Evolutionary conservation across 75 land plant genomes (phyloP), one percentile per base, ranked within the genome.

Genomic region (Cunninghamia lanceolata): DNA sequence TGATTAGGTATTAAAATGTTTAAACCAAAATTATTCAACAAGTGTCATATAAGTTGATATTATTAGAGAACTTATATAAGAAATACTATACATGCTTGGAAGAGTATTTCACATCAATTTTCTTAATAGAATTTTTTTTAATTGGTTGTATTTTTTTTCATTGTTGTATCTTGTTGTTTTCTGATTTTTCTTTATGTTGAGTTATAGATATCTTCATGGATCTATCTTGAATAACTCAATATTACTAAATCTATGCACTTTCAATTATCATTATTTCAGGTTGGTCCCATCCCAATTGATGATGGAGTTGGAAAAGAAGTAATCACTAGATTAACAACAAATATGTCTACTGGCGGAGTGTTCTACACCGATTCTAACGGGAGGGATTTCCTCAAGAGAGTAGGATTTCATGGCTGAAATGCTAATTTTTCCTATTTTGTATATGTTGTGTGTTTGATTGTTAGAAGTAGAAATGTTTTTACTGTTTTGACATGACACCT

Each of bases 311-410:
- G 98, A 40, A 96, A 96, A 89, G 98, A 96, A 87, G 85, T 96
- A 28, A 90, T 86, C 21, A 90, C 94, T 54, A 91, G 92, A 82
- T 87, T 96, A 63, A 90, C 85, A 45, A 95, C 95, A 40, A 66
- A n/a, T 11, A 86, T 96, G 91, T 83, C 70, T 74, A 93, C 93
- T 2, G 87, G 93, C 35, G 88, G 85, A 85, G 90, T 88, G 77
- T 95, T 96, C 83, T 96, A 92, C 78, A 95, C 96, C 21, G 98
- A 96, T 85, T 96, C 98, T 39, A 96, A 93, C 88, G 98, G 98
- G 34, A 94, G 96, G 46, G 98, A 96, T 89, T 96, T 96, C 63
- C 92, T 96, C 43, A 95, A 95, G 84, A 87, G 98, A 91, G 98
- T 95, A 92, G 46, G 87, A 30, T 71, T 25, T 30, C 17, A 36